Percentiles rank a stretch among this genome's conserved stretches.
phyloP scores from a whole-genome alignment of 2,329 filamentous ascomycete genomes.

The Xylariaceae sp. region DNA sequence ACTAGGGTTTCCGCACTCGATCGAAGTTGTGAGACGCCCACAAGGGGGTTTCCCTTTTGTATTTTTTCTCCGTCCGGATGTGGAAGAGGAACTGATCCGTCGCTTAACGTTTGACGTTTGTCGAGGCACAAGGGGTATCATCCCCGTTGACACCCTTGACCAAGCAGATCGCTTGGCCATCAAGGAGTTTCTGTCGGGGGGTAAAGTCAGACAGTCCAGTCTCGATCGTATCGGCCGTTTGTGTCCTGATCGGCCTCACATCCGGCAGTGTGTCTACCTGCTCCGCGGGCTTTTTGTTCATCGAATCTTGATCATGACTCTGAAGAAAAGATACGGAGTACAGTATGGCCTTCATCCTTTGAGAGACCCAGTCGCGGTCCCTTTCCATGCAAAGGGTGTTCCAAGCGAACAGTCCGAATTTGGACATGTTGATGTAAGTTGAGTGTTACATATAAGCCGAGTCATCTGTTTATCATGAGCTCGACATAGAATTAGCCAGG shows the following conservation, averaged over 20 bases:
- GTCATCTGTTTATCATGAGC: neutral
- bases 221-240: conserved; percentile 33
- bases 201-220: conserved; percentile 26
- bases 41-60: conserved; percentile 55
- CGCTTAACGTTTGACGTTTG: conserved; percentile 47
- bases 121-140: conserved; percentile 34
- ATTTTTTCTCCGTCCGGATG: conserved; percentile 54
- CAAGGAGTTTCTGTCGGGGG: conserved; percentile 33
- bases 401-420: conserved; percentile 67
- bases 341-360: conserved; percentile 61
- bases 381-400: conserved; percentile 66
- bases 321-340: conserved; percentile 70
- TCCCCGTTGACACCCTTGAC: conserved; percentile 37
- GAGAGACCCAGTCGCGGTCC: conserved; percentile 65
- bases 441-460: neutral
- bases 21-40: conserved; percentile 50
- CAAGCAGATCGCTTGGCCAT: conserved; percentile 34
- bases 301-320: conserved; percentile 59
- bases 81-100: conserved; percentile 47
- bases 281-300: conserved; percentile 66
- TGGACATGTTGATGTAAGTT: conserved; percentile 57
- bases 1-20: conserved; percentile 40
- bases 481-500: neutral
- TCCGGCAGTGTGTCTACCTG: conserved; percentile 49
- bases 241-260: conserved; percentile 39